phyloP scores from a whole-genome alignment of 768 basidiomycete genomes.

The Pleurotus sapidus region DNA sequence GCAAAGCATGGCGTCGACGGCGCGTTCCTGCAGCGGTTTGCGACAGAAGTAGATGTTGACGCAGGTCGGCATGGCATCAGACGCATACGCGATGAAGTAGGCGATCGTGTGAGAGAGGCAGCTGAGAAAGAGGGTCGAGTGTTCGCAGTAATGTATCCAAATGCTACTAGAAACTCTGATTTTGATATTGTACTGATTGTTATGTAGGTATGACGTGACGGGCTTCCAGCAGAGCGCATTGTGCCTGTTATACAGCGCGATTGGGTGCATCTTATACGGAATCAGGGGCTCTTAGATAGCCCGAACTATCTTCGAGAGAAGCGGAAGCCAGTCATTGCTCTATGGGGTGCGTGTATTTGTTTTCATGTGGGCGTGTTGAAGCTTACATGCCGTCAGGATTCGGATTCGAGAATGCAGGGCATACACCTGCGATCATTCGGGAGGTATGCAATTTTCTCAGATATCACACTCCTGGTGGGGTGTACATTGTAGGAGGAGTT shows the following conservation, averaged over 20 bases:
- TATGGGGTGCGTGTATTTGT: slow-evolving; percentile 54
- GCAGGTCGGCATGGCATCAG: slow-evolving; percentile 53
- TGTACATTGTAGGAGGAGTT: slow-evolving; percentile 68
- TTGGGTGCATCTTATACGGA: slow-evolving; percentile 67
- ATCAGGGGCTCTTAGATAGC: slow-evolving; percentile 61
- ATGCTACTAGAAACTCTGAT: slow-evolving; percentile 1
- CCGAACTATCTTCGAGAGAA: slow-evolving; percentile 73
- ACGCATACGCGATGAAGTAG: slow-evolving; percentile 69
- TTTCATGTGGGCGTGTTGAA: not conserved
- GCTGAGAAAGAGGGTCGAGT: slow-evolving; percentile 80
- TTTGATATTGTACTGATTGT: slow-evolving; percentile 1
- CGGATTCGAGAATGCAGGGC: slow-evolving; percentile 59
- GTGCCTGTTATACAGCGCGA: slow-evolving; percentile 65
- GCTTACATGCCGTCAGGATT: slow-evolving; percentile 43
- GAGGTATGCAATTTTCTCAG: slow-evolving; percentile 57
- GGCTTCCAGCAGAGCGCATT: slow-evolving; percentile 70
- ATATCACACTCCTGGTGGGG: slow-evolving; percentile 65
- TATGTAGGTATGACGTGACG: slow-evolving; percentile 75
- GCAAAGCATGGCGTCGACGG: slow-evolving; percentile 78
- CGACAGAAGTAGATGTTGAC: slow-evolving; percentile 60
- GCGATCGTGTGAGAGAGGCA: slow-evolving; percentile 67
- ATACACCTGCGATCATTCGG: slow-evolving; percentile 59
- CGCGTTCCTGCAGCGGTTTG: slow-evolving; percentile 79
- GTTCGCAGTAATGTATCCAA: slow-evolving; percentile 77
- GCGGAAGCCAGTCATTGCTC: slow-evolving; percentile 64